A percentile compares a stretch with the other conserved stretches of the same genome.
phyloP scores from a whole-genome alignment of 768 basidiomycete species.

The Mycena leptocephala region DNA sequence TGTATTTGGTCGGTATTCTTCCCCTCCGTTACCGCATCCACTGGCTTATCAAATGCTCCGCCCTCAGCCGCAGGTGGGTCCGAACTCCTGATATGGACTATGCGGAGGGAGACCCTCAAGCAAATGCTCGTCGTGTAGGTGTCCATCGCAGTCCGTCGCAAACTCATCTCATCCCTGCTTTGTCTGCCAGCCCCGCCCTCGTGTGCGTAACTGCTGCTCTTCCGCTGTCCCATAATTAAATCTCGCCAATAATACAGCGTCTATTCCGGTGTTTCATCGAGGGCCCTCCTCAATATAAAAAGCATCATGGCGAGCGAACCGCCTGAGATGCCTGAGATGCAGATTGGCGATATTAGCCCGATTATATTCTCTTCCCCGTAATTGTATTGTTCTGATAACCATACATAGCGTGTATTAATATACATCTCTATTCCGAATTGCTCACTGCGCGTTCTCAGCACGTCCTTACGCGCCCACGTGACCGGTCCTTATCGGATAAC shows the following conservation, averaged over 20 bases:
- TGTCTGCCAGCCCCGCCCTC: slow-evolving; percentile 7
- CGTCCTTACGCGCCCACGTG: too few relatives aligned
- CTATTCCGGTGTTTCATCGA: slow-evolving; percentile 7
- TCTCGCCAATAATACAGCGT: not conserved
- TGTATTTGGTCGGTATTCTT: not conserved
- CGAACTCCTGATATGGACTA: slow-evolving; percentile 15
- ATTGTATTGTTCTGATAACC: not conserved
- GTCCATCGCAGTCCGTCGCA: not conserved
- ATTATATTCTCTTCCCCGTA: not conserved
- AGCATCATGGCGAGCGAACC: not conserved
- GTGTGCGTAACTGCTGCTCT: not conserved
- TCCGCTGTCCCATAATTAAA: too few relatives aligned
- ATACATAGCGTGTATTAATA: too few relatives aligned
- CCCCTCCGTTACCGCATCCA: not conserved
- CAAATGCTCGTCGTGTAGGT: slow-evolving; percentile 18
- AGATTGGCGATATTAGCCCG: not conserved
- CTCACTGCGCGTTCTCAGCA: too few relatives aligned
- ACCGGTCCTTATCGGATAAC: too few relatives aligned
- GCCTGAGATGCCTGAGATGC: not conserved
- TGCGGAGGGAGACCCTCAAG: slow-evolving; percentile 15
- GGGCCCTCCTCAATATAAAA: slow-evolving; percentile 14
- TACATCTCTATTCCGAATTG: too few relatives aligned
- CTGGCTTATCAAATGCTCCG: not conserved
- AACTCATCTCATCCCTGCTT: not conserved
- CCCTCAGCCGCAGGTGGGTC: slow-evolving; percentile 2